A percentile compares a stretch with the other conserved stretches of the same genome.
Evolutionary conservation across 2,329 filamentous ascomycete genomes (phyloP).

Genomic region (Zymoseptoria tritici): DNA sequence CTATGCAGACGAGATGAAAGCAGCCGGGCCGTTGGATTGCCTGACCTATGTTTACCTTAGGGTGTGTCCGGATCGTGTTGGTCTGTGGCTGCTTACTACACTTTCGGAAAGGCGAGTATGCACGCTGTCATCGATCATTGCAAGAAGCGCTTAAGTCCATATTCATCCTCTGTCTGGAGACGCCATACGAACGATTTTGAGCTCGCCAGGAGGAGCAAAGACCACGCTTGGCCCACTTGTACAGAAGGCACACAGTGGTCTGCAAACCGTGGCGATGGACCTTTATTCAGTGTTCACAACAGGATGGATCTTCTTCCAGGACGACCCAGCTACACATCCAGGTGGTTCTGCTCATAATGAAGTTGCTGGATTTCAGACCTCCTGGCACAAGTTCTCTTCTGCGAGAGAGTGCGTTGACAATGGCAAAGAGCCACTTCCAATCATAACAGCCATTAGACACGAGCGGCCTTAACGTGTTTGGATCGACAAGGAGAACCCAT

Average conservation of each 20-base stretch:
- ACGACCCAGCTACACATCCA: slow-evolving; percentile 19
- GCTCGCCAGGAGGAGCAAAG: slow-evolving; percentile 21
- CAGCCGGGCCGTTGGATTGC: slow-evolving; percentile 26
- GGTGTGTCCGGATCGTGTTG: slow-evolving; percentile 30
- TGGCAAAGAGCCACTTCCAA: slow-evolving; percentile 21
- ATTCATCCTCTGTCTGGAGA: slow-evolving; percentile 28
- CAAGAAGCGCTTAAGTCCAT: slow-evolving; percentile 27
- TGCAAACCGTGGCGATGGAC: slow-evolving; percentile 28
- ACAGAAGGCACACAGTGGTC: slow-evolving; percentile 25
- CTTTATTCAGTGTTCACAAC: slow-evolving; percentile 28
- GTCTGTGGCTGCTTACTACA: slow-evolving; percentile 29
- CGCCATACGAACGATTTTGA: slow-evolving; percentile 25
- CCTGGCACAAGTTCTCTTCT: slow-evolving; percentile 26
- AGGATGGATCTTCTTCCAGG: slow-evolving; percentile 27
- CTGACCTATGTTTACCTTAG: slow-evolving; percentile 27
- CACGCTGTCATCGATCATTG: slow-evolving; percentile 28
- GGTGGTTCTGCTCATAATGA: slow-evolving; percentile 17
- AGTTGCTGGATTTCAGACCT: slow-evolving; percentile 16
- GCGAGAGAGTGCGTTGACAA: slow-evolving; percentile 21
- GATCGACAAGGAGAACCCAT: slow-evolving; percentile 23
- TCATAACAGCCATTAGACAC: slow-evolving; percentile 24
- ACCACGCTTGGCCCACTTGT: slow-evolving; percentile 26
- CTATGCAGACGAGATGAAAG: slow-evolving; percentile 26
- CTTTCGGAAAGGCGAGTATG: slow-evolving; percentile 23
- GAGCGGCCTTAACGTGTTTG: slow-evolving; percentile 27